These are phyloP conservation scores for Starmerella geochares DNA, from an alignment of 805 yeast genomes.

Conservation along the genomic window DNA sequence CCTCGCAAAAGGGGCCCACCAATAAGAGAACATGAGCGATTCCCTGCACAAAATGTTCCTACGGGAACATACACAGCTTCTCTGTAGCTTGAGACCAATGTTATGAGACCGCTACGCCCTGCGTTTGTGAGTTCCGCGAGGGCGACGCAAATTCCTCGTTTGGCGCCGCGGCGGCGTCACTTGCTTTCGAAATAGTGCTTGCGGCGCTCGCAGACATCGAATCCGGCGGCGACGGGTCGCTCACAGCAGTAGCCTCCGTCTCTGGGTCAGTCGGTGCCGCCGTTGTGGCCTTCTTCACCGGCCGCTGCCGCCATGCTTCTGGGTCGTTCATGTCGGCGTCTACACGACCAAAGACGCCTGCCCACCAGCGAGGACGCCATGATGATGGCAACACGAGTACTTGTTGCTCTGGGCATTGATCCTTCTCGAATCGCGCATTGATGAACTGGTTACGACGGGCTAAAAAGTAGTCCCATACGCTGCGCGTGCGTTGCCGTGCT, in stretches of 20 bases:
- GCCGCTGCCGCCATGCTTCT: slow-evolving; percentile 25
- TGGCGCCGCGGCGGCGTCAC: neutral
- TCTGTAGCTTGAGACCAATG: too few species aligned
- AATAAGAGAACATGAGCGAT: too few species aligned
- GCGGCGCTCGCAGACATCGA: slow-evolving; percentile 7
- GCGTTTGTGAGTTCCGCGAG: neutral
- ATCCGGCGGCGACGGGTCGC: slow-evolving; percentile 5
- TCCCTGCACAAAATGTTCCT: too few species aligned
- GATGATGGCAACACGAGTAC: slow-evolving; percentile 19
- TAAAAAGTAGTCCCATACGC: slow-evolving; percentile 89
- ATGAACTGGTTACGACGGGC: slow-evolving; percentile 63
- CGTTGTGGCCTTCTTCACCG: slow-evolving; percentile 4
- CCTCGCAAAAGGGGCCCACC: too few species aligned
- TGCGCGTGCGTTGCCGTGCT: slow-evolving; percentile 45
- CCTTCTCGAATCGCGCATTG: slow-evolving; percentile 38
- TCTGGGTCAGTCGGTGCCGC: neutral
- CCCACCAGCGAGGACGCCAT: slow-evolving; percentile 61
- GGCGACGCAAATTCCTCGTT: neutral
- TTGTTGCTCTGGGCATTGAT: slow-evolving; percentile 20
- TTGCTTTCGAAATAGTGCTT: neutral
- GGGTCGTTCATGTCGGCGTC: slow-evolving; percentile 53
- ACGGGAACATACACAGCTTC: too few species aligned
- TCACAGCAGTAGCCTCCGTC: neutral
- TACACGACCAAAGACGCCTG: slow-evolving; percentile 65
- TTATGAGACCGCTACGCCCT: slow-evolving; percentile 3